Evolutionary conservation across 768 basidiomycete genomes (phyloP), one percentile per base, ranked within the genome.

Genomic region (Collybia mongolica): DNA sequence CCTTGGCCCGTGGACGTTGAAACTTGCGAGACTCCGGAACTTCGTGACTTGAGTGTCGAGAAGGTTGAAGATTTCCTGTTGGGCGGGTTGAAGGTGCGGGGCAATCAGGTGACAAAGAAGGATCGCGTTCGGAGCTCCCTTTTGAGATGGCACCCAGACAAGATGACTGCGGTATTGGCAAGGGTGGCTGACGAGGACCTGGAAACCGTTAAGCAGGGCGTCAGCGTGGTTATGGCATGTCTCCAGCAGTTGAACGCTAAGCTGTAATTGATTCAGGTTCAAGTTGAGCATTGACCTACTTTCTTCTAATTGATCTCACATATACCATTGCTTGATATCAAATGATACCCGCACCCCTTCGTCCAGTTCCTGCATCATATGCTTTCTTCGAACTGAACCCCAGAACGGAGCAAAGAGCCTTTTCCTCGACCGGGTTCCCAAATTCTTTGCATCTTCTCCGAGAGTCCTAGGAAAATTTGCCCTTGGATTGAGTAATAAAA

Each of bases 121-220:
- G 82, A 83, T 39, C 69, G 78, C 36, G 66, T 89, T 5, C 74
- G 86, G 28, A 74, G 72, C 42, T 81, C 83, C 0, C 64, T 90
- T 39, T 64, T 89, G 49, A 73, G 83, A 7, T 88, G 83, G 79
- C 85, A 86, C 59, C 84, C 86, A 1, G 84, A 87, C 61, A 86
- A 86, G 67, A 68, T 80, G 55, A 71, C 75, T 3, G 48, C 54
- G 2, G 52, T 83, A 14, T 56, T 82, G n/a, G 53, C 61, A 14
- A 70, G 73, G 29, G 73, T 81, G 6, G 62, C 64, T 1, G 67
- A 70, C 2, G 70, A 72, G n/a, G 79, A 83, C 49, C 48, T 65
- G 52, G 72, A 74, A 17, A 64, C 59, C 5, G 77, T 83, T 7
- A 66, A 60, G 20, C 69, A 73, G 43, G 83, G 80, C 0, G 68